These are phyloP conservation scores for Ogataea neopini DNA, from an alignment of 805 yeast genomes.

Conservation along the genomic window DNA sequence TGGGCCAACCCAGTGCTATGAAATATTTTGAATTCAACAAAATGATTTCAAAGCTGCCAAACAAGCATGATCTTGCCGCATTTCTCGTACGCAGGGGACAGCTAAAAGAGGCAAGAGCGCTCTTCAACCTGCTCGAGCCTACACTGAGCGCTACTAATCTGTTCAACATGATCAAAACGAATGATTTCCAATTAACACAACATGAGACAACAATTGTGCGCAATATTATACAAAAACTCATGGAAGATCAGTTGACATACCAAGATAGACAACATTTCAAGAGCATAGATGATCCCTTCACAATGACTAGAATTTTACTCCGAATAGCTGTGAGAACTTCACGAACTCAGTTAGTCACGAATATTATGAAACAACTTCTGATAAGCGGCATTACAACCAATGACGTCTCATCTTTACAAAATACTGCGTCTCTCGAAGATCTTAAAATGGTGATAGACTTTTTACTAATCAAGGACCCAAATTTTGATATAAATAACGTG, in stretches of 20 bases:
- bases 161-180: constrained; percentile 11
- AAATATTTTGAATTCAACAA: neutral
- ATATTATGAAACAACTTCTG: constrained; percentile 7
- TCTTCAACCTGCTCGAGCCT: constrained; percentile 8
- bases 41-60: constrained; percentile 12
- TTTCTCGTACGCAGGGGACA: constrained; percentile 12
- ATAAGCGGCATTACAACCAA: neutral
- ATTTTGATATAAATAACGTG: constrained; percentile 10
- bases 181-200: neutral
- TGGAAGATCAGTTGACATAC: neutral
- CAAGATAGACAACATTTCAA: neutral
- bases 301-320: constrained; percentile 6
- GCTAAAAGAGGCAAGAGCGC: constrained; percentile 2
- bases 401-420: neutral
- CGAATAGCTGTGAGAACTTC: constrained; percentile 6
- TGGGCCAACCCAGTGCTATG: too few relatives aligned
- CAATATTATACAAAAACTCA: neutral
- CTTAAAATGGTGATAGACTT: constrained; percentile 15
- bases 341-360: neutral
- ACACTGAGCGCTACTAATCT: constrained; percentile 7
- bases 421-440: constrained; percentile 4
- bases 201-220: neutral
- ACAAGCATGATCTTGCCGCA: constrained; percentile 15
- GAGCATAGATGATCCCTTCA: constrained; percentile 6
- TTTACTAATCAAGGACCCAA: constrained; percentile 16